Evolutionary conservation across 2,329 filamentous ascomycete species (phyloP).

Genomic region (Acarospora socialis): DNA sequence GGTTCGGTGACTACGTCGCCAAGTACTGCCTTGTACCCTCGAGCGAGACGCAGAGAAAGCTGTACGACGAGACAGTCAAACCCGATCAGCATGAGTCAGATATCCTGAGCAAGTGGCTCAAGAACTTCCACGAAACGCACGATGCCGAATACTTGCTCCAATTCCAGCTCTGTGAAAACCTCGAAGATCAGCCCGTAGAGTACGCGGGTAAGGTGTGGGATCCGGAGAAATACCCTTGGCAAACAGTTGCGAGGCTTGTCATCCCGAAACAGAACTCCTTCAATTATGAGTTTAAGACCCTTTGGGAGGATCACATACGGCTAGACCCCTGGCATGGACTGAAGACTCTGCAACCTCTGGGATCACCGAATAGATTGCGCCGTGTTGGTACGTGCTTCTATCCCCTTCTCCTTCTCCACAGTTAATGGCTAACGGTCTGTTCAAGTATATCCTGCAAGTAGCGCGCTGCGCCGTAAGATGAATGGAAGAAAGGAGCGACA

Average conservation of each 20-base stretch:
- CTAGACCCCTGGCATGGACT: constrained; percentile 31
- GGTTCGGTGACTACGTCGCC: constrained; percentile 33
- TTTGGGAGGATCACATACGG: constrained; percentile 32
- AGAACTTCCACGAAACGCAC: constrained; percentile 25
- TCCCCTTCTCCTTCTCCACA: not conserved
- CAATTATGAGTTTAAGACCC: constrained; percentile 25
- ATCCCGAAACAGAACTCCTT: constrained; percentile 30
- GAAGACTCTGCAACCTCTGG: constrained; percentile 28
- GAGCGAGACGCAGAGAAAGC: constrained; percentile 26
- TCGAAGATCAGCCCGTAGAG: constrained; percentile 33
- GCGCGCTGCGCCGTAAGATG: constrained; percentile 22
- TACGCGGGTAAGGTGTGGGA: constrained; percentile 33
- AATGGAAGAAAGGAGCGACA: constrained; percentile 25
- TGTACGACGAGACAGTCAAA: constrained; percentile 26
- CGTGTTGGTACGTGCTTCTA: constrained; percentile 16
- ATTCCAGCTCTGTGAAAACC: constrained; percentile 33
- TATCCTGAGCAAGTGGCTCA: constrained; percentile 27
- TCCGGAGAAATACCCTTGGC: constrained; percentile 32
- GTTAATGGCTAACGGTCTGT: not conserved
- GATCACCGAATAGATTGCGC: constrained; percentile 26
- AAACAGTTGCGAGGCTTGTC: constrained; percentile 29
- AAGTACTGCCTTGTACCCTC: constrained; percentile 35
- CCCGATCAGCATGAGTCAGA: constrained; percentile 21
- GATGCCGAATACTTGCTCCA: constrained; percentile 32
- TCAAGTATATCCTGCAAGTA: constrained; percentile 27